phyloP scores from a whole-genome alignment of 1,139 yeast species.

The Saccharomyces hybrid region DNA sequence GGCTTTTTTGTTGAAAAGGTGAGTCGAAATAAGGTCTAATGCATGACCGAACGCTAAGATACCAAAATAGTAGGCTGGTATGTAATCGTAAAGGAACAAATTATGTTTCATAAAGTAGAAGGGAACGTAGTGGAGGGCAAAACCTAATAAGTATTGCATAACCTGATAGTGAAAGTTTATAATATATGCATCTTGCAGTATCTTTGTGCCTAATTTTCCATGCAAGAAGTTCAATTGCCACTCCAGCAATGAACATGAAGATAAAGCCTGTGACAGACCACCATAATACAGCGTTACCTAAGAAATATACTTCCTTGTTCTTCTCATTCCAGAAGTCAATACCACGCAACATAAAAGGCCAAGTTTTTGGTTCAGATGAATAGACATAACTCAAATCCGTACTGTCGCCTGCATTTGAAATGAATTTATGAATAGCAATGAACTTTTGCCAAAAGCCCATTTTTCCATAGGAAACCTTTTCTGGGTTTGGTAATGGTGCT shows the following conservation, averaged over 20 bases:
- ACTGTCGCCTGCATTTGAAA: constrained; percentile 89
- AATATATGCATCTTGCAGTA: constrained; percentile 48
- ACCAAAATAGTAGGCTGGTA: constrained; percentile 87
- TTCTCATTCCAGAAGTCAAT: constrained; percentile 88
- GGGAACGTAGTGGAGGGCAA: constrained; percentile 79
- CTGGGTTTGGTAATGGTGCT: constrained; percentile 40
- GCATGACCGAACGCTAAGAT: constrained; percentile 76
- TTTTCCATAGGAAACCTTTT: constrained; percentile 52
- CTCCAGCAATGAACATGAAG: constrained; percentile 47
- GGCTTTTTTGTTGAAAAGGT: constrained; percentile 36
- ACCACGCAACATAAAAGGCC: constrained; percentile 89
- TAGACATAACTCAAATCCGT: constrained; percentile 39
- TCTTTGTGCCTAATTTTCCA: constrained; percentile 68
- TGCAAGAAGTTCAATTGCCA: constrained; percentile 49
- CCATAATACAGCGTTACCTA: constrained; percentile 91
- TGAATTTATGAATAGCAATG: constrained; percentile 68
- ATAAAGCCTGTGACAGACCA: constrained; percentile 67
- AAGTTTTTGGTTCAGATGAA: constrained; percentile 78
- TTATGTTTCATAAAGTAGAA: constrained; percentile 92
- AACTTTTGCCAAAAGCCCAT: constrained; percentile 65
- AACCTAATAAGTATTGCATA: constrained; percentile 65
- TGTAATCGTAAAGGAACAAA: constrained; percentile 84
- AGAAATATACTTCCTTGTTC: constrained; percentile 68
- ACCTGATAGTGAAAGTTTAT: constrained; percentile 67
- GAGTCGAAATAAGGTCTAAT: constrained; percentile 58